Conservation (phyloP, 805 yeast genomes). For the Sugiyamaella americana region DNA sequence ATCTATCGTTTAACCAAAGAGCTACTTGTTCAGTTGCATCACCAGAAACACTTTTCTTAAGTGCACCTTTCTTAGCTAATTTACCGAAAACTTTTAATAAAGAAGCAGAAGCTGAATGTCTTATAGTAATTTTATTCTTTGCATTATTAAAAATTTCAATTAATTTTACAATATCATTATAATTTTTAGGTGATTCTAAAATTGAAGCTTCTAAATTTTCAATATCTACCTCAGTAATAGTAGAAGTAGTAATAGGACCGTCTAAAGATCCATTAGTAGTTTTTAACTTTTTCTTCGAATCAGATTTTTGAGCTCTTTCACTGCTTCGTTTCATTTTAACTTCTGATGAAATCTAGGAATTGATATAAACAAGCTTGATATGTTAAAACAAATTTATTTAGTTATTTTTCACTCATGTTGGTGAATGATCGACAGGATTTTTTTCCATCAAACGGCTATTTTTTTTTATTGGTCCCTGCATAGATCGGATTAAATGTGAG, state of each 20-base stretch:
- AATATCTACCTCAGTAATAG: neutral
- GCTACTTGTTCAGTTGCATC: slow-evolving; percentile 46
- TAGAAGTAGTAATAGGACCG: neutral
- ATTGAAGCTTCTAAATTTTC: slow-evolving; percentile 19
- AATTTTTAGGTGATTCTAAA: slow-evolving; percentile 41
- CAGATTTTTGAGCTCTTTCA: neutral
- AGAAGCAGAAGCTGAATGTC: slow-evolving; percentile 26
- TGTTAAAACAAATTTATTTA: no score
- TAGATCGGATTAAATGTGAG: no score
- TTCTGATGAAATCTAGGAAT: no score
- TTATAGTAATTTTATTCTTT: slow-evolving; percentile 2
- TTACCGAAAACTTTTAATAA: slow-evolving; percentile 45
- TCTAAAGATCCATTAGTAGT: slow-evolving; percentile 3
- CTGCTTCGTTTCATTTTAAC: no score
- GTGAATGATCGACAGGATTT: no score
- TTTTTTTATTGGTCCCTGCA: no score
- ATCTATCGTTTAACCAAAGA: slow-evolving; percentile 58
- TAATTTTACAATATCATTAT: slow-evolving; percentile 49
- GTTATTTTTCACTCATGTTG: no score
- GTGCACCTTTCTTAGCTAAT: slow-evolving; percentile 38
- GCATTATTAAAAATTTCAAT: slow-evolving; percentile 35
- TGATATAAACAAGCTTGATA: no score
- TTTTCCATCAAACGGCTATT: no score
- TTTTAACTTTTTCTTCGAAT: neutral
- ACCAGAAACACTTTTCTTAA: slow-evolving; percentile 32